Evolutionary conservation across 768 basidiomycete species (phyloP).

Genomic region (Gyrodon lividus): DNA sequence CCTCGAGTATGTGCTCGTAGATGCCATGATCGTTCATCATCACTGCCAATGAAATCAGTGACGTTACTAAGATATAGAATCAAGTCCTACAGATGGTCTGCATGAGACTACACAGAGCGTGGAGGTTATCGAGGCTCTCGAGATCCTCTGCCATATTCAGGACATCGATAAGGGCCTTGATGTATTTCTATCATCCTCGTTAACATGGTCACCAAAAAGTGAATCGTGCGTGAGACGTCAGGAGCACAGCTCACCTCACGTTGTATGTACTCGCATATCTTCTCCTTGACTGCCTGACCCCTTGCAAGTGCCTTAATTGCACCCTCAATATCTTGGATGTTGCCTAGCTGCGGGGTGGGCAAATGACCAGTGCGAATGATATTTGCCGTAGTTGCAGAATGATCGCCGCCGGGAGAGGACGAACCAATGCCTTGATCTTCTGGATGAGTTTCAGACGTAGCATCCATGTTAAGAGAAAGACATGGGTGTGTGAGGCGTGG

Average conservation of each 20-base stretch:
- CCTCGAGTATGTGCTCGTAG: constrained; percentile 93
- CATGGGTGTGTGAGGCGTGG: constrained; percentile 7
- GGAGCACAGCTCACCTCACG: constrained; percentile 58
- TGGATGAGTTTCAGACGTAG: constrained; percentile 20
- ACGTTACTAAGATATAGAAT: not conserved
- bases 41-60: constrained; percentile 46
- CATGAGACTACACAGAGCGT: constrained; percentile 88
- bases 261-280: constrained; percentile 87
- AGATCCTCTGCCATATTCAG: constrained; percentile 89
- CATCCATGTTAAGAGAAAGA: constrained; percentile 14
- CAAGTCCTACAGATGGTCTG: constrained; percentile 81
- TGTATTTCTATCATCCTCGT: constrained; percentile 63
- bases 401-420: constrained; percentile 67
- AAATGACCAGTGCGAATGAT: constrained; percentile 74
- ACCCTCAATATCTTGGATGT: constrained; percentile 75
- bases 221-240: not conserved
- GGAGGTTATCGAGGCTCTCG: constrained; percentile 87
- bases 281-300: constrained; percentile 72
- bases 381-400: constrained; percentile 54
- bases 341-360: constrained; percentile 73
- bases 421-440: constrained; percentile 50
- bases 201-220: not conserved
- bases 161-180: constrained; percentile 82
- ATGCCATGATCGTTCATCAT: constrained; percentile 92
- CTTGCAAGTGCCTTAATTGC: constrained; percentile 75